Percentiles rank a stretch among this genome's conserved stretches.
Conservation (phyloP, 1,139 yeast genomes). For the Sugiyamaella pinicola region DNA sequence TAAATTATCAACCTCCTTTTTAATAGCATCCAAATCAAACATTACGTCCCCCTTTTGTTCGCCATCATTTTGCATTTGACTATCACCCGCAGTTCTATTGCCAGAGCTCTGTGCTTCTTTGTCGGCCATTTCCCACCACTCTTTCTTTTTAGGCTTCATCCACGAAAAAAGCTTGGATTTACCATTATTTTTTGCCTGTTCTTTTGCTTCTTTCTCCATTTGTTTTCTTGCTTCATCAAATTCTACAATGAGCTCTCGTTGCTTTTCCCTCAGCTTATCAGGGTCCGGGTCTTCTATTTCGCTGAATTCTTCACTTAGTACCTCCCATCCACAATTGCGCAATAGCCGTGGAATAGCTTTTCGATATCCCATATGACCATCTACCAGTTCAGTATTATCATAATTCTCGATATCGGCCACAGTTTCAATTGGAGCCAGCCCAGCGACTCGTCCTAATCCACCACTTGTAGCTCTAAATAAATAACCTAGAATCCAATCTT, state of each 20-base stretch:
- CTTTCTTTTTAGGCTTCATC: slow-evolving; percentile 77
- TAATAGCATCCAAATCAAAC: slow-evolving; percentile 46
- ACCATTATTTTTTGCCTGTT: slow-evolving; percentile 41
- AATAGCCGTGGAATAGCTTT: slow-evolving; percentile 85
- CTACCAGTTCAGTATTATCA: slow-evolving; percentile 83
- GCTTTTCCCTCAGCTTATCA: slow-evolving; percentile 73
- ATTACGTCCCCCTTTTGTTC: slow-evolving; percentile 30
- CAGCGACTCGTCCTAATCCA: slow-evolving; percentile 87
- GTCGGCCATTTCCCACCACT: slow-evolving; percentile 83
- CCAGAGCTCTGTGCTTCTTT: slow-evolving; percentile 28
- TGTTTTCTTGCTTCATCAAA: slow-evolving; percentile 80
- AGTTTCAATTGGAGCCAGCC: slow-evolving; percentile 71
- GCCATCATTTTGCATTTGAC: slow-evolving; percentile 18
- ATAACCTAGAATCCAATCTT: slow-evolving; percentile 97
- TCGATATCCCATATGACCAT: slow-evolving; percentile 97
- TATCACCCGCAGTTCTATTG: not conserved
- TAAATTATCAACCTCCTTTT: slow-evolving; percentile 35
- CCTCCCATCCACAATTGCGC: slow-evolving; percentile 68
- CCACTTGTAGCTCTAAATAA: slow-evolving; percentile 95
- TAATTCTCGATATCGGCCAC: slow-evolving; percentile 73
- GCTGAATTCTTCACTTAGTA: slow-evolving; percentile 84
- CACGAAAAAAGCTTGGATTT: slow-evolving; percentile 45
- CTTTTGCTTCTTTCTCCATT: slow-evolving; percentile 41
- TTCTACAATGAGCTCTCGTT: slow-evolving; percentile 76
- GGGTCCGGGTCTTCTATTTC: slow-evolving; percentile 98